Conservation (phyloP, 352 stramenopile genomes). For the Phytophthora aleatoria region DNA sequence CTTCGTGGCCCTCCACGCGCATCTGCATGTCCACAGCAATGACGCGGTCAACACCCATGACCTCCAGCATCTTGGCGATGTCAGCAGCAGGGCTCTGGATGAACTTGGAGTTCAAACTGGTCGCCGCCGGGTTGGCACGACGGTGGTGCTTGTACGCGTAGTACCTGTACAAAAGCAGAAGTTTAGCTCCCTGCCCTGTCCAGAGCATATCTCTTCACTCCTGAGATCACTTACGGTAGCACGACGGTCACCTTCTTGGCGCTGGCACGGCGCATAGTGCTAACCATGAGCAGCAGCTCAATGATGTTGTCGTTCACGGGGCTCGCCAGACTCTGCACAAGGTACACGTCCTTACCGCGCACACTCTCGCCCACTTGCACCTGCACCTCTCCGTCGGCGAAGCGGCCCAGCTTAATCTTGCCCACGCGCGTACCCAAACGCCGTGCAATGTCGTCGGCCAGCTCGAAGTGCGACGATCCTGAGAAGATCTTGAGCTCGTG, state of each 20-base stretch:
- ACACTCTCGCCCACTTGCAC: conserved; percentile 93
- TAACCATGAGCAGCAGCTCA: conserved; percentile 95
- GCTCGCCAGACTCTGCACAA: conserved; percentile 92
- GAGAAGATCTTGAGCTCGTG: conserved; percentile 95
- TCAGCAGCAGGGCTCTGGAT: conserved; percentile 87
- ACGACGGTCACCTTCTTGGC: conserved; percentile 95
- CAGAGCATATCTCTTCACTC: not conserved
- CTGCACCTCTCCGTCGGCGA: conserved; percentile 93
- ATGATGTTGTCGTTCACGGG: conserved; percentile 96
- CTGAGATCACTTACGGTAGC: conserved; percentile 75
- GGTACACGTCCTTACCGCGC: conserved; percentile 94
- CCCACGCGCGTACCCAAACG: conserved; percentile 87
- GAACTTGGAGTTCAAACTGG: conserved; percentile 92
- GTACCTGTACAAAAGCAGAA: conserved; percentile 50
- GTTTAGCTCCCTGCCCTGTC: not conserved
- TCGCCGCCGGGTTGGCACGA: conserved; percentile 82
- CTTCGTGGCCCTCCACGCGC: conserved; percentile 87
- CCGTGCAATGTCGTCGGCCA: conserved; percentile 90
- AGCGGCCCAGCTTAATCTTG: conserved; percentile 89
- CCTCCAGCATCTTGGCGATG: conserved; percentile 93
- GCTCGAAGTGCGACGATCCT: conserved; percentile 90
- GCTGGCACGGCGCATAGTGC: conserved; percentile 91
- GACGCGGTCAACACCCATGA: conserved; percentile 94
- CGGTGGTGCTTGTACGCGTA: conserved; percentile 95
- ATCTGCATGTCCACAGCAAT: conserved; percentile 94